Conservation (phyloP, 169 alveolate genomes). For the Plasmodium gallinaceum region DNA sequence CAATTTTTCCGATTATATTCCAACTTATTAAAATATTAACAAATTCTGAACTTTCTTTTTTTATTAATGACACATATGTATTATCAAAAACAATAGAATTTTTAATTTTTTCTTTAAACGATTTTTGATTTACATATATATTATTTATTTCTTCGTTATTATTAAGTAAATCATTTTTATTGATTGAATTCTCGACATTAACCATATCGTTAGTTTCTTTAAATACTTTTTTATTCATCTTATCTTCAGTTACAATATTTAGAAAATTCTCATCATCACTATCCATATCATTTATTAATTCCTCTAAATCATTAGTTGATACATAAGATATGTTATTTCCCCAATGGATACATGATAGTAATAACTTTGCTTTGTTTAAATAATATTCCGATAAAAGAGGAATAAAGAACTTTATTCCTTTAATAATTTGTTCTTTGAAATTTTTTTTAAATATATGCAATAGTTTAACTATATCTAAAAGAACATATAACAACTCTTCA, state of each 20-base stretch:
- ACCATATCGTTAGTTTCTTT: neutral
- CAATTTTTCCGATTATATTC: constrained; percentile 45
- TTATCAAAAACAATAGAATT: constrained; percentile 23
- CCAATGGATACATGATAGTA: constrained; percentile 57
- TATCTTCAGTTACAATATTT: neutral
- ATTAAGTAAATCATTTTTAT: neutral
- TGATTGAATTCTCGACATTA: neutral
- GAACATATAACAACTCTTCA: constrained; percentile 28
- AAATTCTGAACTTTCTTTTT: constrained; percentile 68
- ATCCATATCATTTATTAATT: constrained; percentile 31
- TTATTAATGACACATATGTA: constrained; percentile 41
- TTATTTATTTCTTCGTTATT: neutral
- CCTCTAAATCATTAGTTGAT: constrained; percentile 26
- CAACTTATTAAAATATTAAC: constrained; percentile 34
- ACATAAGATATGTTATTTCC: constrained; percentile 63
- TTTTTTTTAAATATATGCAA: constrained; percentile 56
- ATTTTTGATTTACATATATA: neutral
- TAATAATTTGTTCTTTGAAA: constrained; percentile 29
- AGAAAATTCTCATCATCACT: constrained; percentile 16
- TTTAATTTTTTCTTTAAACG: constrained; percentile 23
- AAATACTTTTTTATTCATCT: neutral
- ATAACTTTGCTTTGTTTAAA: constrained; percentile 27
- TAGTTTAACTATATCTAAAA: constrained; percentile 37
- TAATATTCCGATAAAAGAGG: constrained; percentile 49
- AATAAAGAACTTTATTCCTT: constrained; percentile 47